Evolutionary conservation across 257 asterid genomes (phyloP).

Genomic region (Coffea canephora): DNA sequence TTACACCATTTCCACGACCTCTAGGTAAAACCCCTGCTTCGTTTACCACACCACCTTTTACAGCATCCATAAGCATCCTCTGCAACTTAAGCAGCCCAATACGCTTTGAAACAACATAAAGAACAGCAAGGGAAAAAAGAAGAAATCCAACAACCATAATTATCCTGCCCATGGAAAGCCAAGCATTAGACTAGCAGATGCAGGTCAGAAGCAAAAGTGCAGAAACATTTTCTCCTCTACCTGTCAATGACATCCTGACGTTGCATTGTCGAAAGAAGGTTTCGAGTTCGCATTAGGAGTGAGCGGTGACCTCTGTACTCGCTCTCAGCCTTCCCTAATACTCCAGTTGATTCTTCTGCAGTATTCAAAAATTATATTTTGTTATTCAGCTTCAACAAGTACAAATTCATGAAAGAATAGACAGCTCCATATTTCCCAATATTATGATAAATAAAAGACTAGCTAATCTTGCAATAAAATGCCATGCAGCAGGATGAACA

Average conservation of each 20-base stretch:
- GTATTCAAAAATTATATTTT: conserved; percentile 25
- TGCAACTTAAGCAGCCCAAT: conserved; percentile 83
- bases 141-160: conserved; percentile 63
- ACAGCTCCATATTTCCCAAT: background rate
- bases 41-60: conserved; percentile 68
- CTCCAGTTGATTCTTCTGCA: conserved; percentile 87
- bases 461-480: background rate
- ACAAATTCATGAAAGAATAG: background rate
- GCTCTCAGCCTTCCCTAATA: conserved; percentile 74
- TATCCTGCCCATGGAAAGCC: conserved; percentile 51
- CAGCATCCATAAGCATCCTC: conserved; percentile 63
- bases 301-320: conserved; percentile 94
- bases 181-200: conserved; percentile 7
- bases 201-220: background rate
- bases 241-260: conserved; percentile 91
- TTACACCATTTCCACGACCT: conserved; percentile 35
- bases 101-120: conserved; percentile 90
- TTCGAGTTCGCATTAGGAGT: conserved; percentile 69
- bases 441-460: background rate
- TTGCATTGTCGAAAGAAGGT: conserved; percentile 87
- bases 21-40: conserved; percentile 40
- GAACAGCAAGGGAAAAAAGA: conserved; percentile 78
- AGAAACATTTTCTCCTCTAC: conserved; percentile 20
- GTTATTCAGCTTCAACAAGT: background rate
- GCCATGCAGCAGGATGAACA: background rate